These are phyloP conservation scores for Calocera viscosa DNA, from an alignment of 768 basidiomycete genomes.

Conservation along the genomic window DNA sequence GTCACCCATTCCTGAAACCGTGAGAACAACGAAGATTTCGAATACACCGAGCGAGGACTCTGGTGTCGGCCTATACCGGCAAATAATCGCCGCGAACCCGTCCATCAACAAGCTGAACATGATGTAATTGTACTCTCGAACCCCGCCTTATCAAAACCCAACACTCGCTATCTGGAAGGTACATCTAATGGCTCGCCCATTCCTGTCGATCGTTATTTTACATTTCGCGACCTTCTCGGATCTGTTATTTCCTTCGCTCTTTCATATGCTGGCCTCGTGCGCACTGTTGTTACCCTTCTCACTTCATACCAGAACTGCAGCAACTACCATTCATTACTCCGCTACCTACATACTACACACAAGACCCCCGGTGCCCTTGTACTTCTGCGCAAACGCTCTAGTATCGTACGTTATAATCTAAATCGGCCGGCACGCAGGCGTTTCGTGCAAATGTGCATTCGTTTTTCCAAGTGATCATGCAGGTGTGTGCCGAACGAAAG, in stretches of 20 bases:
- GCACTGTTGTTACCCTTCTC: not conserved
- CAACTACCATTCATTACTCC: slow-evolving; percentile 9
- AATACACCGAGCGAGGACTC: slow-evolving; percentile 42
- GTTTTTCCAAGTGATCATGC: not conserved
- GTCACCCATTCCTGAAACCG: not conserved
- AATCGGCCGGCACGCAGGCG: not conserved
- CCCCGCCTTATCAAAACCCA: not conserved
- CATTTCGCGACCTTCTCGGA: slow-evolving; percentile 1
- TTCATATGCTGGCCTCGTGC: not conserved
- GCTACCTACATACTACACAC: not conserved
- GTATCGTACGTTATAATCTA: slow-evolving; percentile 9
- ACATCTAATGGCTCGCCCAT: slow-evolving; percentile 11
- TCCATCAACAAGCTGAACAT: slow-evolving; percentile 35
- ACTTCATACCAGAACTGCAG: slow-evolving; percentile 5
- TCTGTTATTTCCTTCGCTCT: not conserved
- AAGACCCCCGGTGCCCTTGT: not conserved
- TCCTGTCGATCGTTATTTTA: slow-evolving; percentile 7
- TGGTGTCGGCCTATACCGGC: slow-evolving; percentile 62
- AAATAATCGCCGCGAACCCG: slow-evolving; percentile 64
- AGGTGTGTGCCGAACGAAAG: not conserved
- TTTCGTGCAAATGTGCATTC: slow-evolving; percentile 11
- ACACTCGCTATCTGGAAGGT: slow-evolving; percentile 13
- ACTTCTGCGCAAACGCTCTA: not conserved
- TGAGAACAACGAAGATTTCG: not conserved
- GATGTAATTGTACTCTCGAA: not conserved